These are phyloP conservation scores for Umbilicus rupestris DNA, from an alignment of 164 flowering plant species.

Conservation along the genomic window DNA sequence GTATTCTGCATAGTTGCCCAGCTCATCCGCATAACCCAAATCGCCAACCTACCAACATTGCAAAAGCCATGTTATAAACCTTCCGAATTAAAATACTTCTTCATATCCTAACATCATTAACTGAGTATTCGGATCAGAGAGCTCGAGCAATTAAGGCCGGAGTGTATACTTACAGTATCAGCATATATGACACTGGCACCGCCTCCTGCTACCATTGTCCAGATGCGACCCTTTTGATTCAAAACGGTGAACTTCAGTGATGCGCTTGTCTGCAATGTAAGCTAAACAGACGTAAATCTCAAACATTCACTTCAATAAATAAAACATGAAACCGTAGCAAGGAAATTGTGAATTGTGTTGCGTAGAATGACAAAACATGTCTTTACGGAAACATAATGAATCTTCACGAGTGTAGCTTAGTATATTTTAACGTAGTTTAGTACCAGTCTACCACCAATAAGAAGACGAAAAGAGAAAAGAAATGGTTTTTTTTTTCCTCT, in stretches of 20 bases:
- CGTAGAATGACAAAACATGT: too few species aligned
- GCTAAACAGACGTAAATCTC: background rate
- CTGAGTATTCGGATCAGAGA: background rate
- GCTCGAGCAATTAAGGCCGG: background rate
- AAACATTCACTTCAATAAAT: background rate
- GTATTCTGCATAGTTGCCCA: slow-evolving; percentile 90
- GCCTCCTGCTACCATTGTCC: slow-evolving; percentile 99
- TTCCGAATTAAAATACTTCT: background rate
- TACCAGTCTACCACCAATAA: too few species aligned
- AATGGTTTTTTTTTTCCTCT: too few species aligned
- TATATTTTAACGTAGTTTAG: too few species aligned
- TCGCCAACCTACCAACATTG: slow-evolving; percentile 59
- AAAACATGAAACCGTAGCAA: background rate
- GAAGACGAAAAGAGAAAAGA: too few species aligned
- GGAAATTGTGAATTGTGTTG: too few species aligned
- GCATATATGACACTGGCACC: slow-evolving; percentile 97
- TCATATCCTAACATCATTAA: too few species aligned
- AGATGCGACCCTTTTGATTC: slow-evolving; percentile 86
- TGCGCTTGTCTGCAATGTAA: slow-evolving; percentile 68
- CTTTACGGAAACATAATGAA: too few species aligned
- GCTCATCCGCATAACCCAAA: slow-evolving; percentile 85
- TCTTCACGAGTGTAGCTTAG: too few species aligned
- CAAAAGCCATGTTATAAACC: background rate
- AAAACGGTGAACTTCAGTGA: slow-evolving; percentile 82
- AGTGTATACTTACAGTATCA: slow-evolving; percentile 52